Base-by-base conservation (phyloP, 306 rosid species). In the Trichosanthes cucumerina region DNA sequence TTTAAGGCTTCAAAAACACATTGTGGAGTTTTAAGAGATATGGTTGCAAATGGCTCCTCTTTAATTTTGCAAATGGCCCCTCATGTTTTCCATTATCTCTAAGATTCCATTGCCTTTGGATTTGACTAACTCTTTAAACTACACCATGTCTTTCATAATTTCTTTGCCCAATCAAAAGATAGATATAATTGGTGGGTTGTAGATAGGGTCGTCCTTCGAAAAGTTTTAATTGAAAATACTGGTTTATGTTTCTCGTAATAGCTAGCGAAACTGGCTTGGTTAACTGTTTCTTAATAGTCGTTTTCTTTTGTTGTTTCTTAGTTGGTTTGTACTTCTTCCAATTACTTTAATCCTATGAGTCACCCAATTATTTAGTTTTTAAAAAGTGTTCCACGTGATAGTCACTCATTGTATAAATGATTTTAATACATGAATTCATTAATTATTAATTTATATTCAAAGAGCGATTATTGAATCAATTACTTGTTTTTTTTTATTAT, bases 71-170 rank as follows among this genome's bases (percentile, higher is more conserved):
- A 62, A 16, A n/a, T n/a, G 77, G 77, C 24, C 77, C 77, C 23
- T 70, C 21, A 46, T 71, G 77, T 71, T 71, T 46, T 71, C 77
- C 77, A 71, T 71, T 71, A 71, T 71, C 41, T 71, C 24, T 33
- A 43, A 43, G 38, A 70, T 70, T 46, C 13, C 57, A 12, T 71
- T 71, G 3, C 58, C 2, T 70, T 46, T 46, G 24, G 77, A 71
- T 71, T 24, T 71, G 77, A 71, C 77, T 71, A 43, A 71, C 77
- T 71, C 77, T 71, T 71, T 71, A 71, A 71, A 71, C 57, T 46
- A 46, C 39, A 71, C 77, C 77, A 71, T 71, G 58, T 26, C 58
- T 71, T 69, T 71, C 36, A 6, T 33, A 26, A n/a, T 33, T 41
- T 10, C 74, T 19, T 39, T 9, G 33, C 3, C 5, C 21, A 54